Evolutionary conservation across 164 flowering plant species (phyloP).

Genomic region (Vitis labrusca): DNA sequence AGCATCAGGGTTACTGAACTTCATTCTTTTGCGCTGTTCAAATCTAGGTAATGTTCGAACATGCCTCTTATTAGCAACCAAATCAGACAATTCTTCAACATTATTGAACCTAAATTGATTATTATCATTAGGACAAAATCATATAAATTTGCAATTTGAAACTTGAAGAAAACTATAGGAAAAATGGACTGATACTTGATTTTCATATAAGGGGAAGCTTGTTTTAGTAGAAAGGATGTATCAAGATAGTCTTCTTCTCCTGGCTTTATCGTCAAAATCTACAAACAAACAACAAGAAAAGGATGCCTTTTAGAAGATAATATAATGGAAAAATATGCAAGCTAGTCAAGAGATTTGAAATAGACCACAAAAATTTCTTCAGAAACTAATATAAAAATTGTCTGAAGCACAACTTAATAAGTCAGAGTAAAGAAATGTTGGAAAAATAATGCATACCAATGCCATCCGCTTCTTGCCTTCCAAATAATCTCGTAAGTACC

Average conservation of each 20-base stretch:
- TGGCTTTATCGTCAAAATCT: conserved; percentile 84
- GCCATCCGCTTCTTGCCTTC: conserved; percentile 92
- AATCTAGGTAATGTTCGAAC: conserved; percentile 25
- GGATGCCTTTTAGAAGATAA: neutral
- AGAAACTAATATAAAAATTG: neutral
- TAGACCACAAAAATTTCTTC: neutral
- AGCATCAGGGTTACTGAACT: conserved; percentile 28
- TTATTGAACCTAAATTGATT: conserved; percentile 39
- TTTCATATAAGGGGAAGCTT: conserved; percentile 81
- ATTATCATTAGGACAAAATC: neutral
- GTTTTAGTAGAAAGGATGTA: conserved; percentile 70
- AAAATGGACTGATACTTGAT: conserved; percentile 52
- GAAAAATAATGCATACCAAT: conserved; percentile 48
- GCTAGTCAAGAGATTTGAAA: neutral
- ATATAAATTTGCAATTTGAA: neutral
- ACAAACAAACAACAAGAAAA: conserved; percentile 16
- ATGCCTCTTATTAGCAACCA: conserved; percentile 52
- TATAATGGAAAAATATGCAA: neutral
- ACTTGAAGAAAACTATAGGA: neutral
- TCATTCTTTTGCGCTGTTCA: conserved; percentile 55
- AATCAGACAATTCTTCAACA: conserved; percentile 34
- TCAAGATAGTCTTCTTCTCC: conserved; percentile 77
- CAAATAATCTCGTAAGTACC: conserved; percentile 77
- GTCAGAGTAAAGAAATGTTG: neutral
- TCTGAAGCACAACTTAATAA: neutral